Evolutionary conservation across 2,329 filamentous ascomycete genomes (phyloP), one percentile per base, ranked within the genome.

Genomic region (Pyricularia sp.): DNA sequence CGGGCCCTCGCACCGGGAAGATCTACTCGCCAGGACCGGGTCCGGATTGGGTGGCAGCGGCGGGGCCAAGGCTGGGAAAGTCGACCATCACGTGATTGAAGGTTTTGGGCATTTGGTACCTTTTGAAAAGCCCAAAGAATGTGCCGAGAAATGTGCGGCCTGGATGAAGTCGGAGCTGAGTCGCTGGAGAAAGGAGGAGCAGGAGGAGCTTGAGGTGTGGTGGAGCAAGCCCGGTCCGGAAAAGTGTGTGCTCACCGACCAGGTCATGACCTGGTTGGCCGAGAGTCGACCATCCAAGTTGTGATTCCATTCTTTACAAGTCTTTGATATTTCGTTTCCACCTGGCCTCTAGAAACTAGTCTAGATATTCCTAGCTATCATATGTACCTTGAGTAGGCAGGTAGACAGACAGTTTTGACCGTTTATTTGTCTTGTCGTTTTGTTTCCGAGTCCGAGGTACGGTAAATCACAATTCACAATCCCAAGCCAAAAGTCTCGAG

Each of bases 41-140:
- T 78, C 79, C 0, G 91, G 88, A 0, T 79, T 85, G 0, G 89
- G 91, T 6, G 92, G 92, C 1, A 90, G 88, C 72, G 86, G 92
- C 23, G 86, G 90, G 65, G 81, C 77, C 3, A 77, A 79, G n/a
- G 84, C 85, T 14, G 92, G 91, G 0, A 83, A 88, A 64, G 93
- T 97, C 1, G 83, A 82, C 69, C 84, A 88, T 71, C 84, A 92
- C 5, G 81, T 87, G 20, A 78, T 95, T 9, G 79, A 90, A 30
- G 85, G 84, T 0, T 82, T 84, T 7, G 93, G 94, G 0, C 94
- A 98, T 78, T 78, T 97, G 61, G 86, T 97, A 31, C 90, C 94
- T 0, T 92, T 97, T 86, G 93, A 97, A 78, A 85, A 86, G 55
- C 91, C 92, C 0, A 80, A 74, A 2, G 82, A 86, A 74, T 91